phyloP scores from a whole-genome alignment of 202 grass and related monocot genomes.

The Eragrostis tef region DNA sequence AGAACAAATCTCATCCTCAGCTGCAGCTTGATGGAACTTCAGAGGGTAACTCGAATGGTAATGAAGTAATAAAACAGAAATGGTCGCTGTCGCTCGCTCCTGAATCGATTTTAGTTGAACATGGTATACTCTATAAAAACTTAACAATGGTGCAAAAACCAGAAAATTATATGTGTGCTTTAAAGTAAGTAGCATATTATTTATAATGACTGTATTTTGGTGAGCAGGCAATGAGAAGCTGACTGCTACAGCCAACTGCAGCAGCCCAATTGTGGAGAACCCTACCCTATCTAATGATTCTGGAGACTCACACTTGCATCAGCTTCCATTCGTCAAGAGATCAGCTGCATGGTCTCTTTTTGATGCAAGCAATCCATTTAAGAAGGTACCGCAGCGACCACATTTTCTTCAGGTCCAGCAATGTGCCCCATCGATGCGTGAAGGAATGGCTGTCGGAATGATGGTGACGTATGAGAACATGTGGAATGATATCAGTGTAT shows the following conservation, averaged over 20 bases:
- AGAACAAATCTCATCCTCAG: too few species aligned
- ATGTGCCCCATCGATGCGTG: constrained; percentile 44
- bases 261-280: constrained; percentile 8
- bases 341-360: constrained; percentile 58
- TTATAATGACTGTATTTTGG: too few species aligned
- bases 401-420: constrained; percentile 62
- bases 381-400: constrained; percentile 44
- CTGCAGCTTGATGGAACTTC: too few species aligned
- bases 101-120: too few species aligned
- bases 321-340: constrained; percentile 50
- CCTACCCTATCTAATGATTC: background rate
- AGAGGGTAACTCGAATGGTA: too few species aligned
- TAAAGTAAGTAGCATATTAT: too few species aligned
- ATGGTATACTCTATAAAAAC: too few species aligned
- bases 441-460: constrained; percentile 81
- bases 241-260: background rate
- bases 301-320: background rate
- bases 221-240: too few species aligned
- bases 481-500: constrained; percentile 49
- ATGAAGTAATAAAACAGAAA: too few species aligned
- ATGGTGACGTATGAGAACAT: constrained; percentile 61
- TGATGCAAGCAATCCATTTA: constrained; percentile 61
- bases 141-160: too few species aligned
- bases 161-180: too few species aligned
- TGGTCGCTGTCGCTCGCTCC: too few species aligned